These are phyloP conservation scores for Venturia effusa DNA, from an alignment of 2,329 filamentous ascomycete genomes.

Conservation along the genomic window DNA sequence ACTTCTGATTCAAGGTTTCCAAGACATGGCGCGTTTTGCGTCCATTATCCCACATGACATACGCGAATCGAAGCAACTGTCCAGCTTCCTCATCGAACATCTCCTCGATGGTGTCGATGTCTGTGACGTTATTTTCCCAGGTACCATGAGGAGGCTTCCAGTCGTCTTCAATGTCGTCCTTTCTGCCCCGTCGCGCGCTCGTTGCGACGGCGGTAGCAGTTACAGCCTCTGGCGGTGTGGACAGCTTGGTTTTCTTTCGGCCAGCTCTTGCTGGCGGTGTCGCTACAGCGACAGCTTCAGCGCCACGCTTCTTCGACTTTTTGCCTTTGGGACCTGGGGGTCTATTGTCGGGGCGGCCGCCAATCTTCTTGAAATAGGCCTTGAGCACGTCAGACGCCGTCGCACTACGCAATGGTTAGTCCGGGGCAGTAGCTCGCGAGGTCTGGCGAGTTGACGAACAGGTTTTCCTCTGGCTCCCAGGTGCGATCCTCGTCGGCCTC, in stretches of 20 bases:
- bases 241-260: slow-evolving; percentile 16
- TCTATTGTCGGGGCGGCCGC: slow-evolving; percentile 40
- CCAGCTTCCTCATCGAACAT: slow-evolving; percentile 28
- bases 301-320: slow-evolving; percentile 11
- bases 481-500: slow-evolving; percentile 59
- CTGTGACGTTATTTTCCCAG: slow-evolving; percentile 65
- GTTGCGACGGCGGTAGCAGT: slow-evolving; percentile 18
- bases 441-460: slow-evolving; percentile 34
- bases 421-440: background rate
- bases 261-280: slow-evolving; percentile 14
- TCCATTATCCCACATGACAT: slow-evolving; percentile 62
- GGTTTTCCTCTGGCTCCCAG: slow-evolving; percentile 69
- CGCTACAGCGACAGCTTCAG: slow-evolving; percentile 15
- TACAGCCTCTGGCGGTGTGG: background rate
- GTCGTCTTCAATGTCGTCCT: slow-evolving; percentile 28
- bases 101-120: slow-evolving; percentile 64
- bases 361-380: slow-evolving; percentile 52
- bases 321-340: slow-evolving; percentile 18
- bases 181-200: slow-evolving; percentile 17
- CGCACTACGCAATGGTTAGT: slow-evolving; percentile 15
- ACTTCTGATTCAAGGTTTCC: slow-evolving; percentile 58
- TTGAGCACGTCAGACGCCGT: slow-evolving; percentile 44
- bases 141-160: slow-evolving; percentile 62
- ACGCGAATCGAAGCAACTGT: slow-evolving; percentile 50
- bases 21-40: slow-evolving; percentile 65